Evolutionary conservation across 495 filamentous ascomycete genomes (phyloP), one percentile per base, ranked within the genome.

Genomic region (Daldinia vernicosa): DNA sequence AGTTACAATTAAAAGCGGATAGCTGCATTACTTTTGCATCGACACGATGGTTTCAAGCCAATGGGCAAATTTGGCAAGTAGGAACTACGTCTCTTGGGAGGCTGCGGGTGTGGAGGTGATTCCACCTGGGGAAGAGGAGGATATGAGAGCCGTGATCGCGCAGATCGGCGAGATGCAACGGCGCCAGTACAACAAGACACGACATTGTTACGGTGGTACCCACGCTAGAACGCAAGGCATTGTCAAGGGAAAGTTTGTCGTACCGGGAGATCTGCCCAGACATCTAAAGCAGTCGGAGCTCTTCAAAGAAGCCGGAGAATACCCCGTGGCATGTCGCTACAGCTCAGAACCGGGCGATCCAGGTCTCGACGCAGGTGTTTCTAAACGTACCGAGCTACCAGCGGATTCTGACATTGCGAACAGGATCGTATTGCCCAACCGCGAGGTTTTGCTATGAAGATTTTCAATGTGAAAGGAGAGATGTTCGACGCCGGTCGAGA

Each of bases 361-460:
- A 50, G 80, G 80, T 6, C 60, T 83, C 26, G 82, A 84, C 70
- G 50, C 33, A 69, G 26, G 56, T 64, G 17, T 39, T 60, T 40
- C 60, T 56, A 50, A 33, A 6, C 45, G 19, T 17, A 28, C 54
- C 17, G 14, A 54, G 40, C 39, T 37, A 14, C 39, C 39, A 43
- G 39, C 24, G 2, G 27, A 39, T 35, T 50, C 35, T 61, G 32
- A 45, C 15, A 7, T 5, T 27, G 39, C 4, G 1, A 65, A 27
- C 19, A 70, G 62, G 82, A 85, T 51, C 78, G 79, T 47, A 80
- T 84, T 54, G 69, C 80, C 2, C 80, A 83, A 57, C 84, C 80
- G 14, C 80, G 81, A 37, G 84, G 81, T 51, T 80, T 85, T 62
- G 81, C 78, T 22, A 85, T 84, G 74, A 85, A 85, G 72, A 74